These are phyloP conservation scores for Dactylonectria macrodidyma DNA, from an alignment of 2,329 filamentous ascomycete species.

Conservation along the genomic window DNA sequence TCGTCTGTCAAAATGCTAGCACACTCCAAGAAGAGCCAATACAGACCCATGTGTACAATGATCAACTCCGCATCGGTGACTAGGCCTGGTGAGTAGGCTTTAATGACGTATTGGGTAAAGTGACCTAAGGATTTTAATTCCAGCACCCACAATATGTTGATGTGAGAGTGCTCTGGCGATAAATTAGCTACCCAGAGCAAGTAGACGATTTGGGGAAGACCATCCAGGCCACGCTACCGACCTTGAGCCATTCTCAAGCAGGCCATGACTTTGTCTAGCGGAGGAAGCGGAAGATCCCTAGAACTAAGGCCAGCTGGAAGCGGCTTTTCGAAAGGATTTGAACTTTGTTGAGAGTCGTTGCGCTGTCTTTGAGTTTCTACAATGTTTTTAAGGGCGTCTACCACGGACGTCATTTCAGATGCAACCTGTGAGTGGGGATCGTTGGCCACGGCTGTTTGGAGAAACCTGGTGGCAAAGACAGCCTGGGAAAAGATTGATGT, in stretches of 20 bases:
- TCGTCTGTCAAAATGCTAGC: slow-evolving; percentile 20
- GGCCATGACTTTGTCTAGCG: not conserved
- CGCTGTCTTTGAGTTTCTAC: slow-evolving; percentile 28
- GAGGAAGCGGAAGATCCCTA: slow-evolving; percentile 2
- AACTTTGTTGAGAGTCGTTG: not conserved
- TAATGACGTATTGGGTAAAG: slow-evolving; percentile 38
- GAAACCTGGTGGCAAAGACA: slow-evolving; percentile 37
- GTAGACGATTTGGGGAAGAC: too few relatives aligned
- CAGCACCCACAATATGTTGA: slow-evolving; percentile 23
- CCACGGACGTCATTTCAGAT: slow-evolving; percentile 34
- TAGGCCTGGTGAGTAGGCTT: slow-evolving; percentile 34
- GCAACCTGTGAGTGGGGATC: slow-evolving; percentile 27
- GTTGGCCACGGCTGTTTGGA: slow-evolving; percentile 38
- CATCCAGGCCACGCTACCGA: not conserved
- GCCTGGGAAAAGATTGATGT: slow-evolving; percentile 36
- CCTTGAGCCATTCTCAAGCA: slow-evolving; percentile 4
- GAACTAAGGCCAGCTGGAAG: not conserved
- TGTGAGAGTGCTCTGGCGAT: not conserved
- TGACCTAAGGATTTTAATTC: slow-evolving; percentile 23
- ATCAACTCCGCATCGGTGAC: slow-evolving; percentile 36
- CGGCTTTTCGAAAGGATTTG: not conserved
- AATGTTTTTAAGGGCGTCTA: slow-evolving; percentile 27
- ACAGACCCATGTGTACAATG: slow-evolving; percentile 36
- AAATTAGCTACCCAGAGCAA: not conserved
- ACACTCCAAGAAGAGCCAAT: slow-evolving; percentile 40